Evolutionary conservation across 202 grass and related monocot species (phyloP), one percentile per base, ranked within the genome.

Genomic region (Schoenoplectus triqueter): DNA sequence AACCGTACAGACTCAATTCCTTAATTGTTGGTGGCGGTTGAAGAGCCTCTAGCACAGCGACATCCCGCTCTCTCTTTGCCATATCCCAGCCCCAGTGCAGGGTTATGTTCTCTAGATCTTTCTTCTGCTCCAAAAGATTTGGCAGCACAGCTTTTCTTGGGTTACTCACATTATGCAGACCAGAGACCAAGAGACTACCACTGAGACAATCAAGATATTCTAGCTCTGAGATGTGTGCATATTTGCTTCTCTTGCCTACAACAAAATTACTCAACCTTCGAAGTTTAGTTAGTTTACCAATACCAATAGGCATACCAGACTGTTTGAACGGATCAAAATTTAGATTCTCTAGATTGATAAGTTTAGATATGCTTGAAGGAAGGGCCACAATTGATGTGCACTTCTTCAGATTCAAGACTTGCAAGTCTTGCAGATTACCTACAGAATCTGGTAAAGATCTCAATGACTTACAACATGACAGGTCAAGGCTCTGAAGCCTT

Each of bases 1-100:
- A 88, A 10, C 0, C 0, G 1, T 0, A 0, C 7, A 80, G 0
- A 0, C 13, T 0, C 0, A 40, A 60, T 11, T 9, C 19, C 45
- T 49, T 72, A 19, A 72, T 72, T 15, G 6, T 18, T 9, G 44
- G 49, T 14, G 69, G 69, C 44, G 69, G 69, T 49, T 72, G 69
- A 47, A 72, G 69, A 15, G 69, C 69, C 45, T 72, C 44, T 15
- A 72, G 45, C 45, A 72, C 44, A 48, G 15, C 47, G 39, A 52
- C 55, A 57, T 57, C 0, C 22, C 15, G 31, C 64, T 5, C 18
- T 0, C 19, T 21, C 62, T 64, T n/a, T 9, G 6, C 17, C 5
- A 7, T 7, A 64, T 21, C 18, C n/a, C 1, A 1, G 3, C 15
- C 5, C 62, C 62, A 64, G 0, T 1, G 3, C 15, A 71, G 6